Base-by-base conservation (phyloP, 2,329 filamentous ascomycete species). In the Hypoxylon sp. region DNA sequence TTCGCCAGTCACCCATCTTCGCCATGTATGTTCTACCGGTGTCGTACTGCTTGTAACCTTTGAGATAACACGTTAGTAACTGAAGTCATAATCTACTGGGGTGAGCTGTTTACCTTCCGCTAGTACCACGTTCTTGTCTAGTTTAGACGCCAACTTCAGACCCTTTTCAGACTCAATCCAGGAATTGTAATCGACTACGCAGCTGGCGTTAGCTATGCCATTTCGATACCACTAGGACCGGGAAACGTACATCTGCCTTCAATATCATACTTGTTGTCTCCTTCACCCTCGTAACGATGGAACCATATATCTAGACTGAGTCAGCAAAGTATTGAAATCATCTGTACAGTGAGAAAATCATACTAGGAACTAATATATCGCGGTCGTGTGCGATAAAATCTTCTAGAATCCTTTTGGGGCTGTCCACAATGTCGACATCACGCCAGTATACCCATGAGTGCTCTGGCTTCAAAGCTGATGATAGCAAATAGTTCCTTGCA, bases 361-460 rank as follows among this genome's bases (percentile, higher is more conserved):
- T 90, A 97, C 94, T 99, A 0, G 96, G 96, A 73, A 98, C 95
- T 61, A 99, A 82, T 63, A 99, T 88, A 78, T 99, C 96, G 76
- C 90, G 90, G 78, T 99, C 92, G 75, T 98, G 96, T 19, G 93
- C 92, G 74, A 97, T 91, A 73, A 99, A 96, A 75, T 99, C 96
- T 81, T 99, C 94, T 32, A 99, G 84, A 66, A 99, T 96, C 75
- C 87, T 90, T 69, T 87, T 86, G 1, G 95, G 93, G 77, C 91
- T 97, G 76, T 99, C 94, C 48, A 92, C 89, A 73, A 99, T 97
- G 79, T 99, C 96, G 52, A 97, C 94, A 78, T 99, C 96, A 65
- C 96, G 89, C 96, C 96, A 99, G 79, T 97, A 98, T 7, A 98
- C 94, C 96, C 96, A 99, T 7, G 94, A 95, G 78, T 99, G 96